Base-by-base conservation (phyloP, 106 monocot species). In the Allium sativum region DNA sequence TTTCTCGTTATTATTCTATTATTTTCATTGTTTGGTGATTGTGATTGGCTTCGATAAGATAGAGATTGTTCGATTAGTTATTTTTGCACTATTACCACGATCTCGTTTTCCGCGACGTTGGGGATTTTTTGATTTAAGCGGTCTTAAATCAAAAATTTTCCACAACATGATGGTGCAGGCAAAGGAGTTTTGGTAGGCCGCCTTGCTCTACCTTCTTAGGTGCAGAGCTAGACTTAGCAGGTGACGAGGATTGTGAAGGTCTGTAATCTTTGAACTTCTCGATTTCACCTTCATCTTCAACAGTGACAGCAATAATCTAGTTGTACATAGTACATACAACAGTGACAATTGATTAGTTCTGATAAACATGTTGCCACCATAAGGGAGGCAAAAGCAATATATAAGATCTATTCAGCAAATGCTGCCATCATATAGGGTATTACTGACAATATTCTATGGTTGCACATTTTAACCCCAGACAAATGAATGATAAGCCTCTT, bases 241-340 rank as follows among this genome's bases (percentile, higher is more conserved):
- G 57, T 56, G 48, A 61, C 70, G 84, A 51, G 76, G 91, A 72
- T 45, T 59, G 40, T 21, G 86, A 73, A 71, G 54, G 67, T 72
- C 76, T 65, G 65, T 80, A 98, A 74, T 88, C 84, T 74, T 91
- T 98, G 60, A 98, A 92, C 68, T 88, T 91, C 6, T 12, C 76
- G 56, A 98, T 78, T 41, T 80, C 91, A 31, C 57, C 82, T 59
- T 91, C 96, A 65, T 98, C 88, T 74, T 98, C 96, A 18, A 98
- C 96, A 55, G 73, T 91, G 62, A 98, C 66, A 70, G 82, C 91
- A 85, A 98, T 98, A 8, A 78, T 55, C 96, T 98, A 47, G 48
- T 63, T 64, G 46, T 48, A 63, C n/a, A n/a, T n/a, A n/a, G n/a
- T n/a, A n/a, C 45, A 21, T 15, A 63, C 48, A 0, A 20, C 12